Evolutionary conservation across 257 asterid genomes (phyloP).

Genomic region (Fraxinus excelsior): DNA sequence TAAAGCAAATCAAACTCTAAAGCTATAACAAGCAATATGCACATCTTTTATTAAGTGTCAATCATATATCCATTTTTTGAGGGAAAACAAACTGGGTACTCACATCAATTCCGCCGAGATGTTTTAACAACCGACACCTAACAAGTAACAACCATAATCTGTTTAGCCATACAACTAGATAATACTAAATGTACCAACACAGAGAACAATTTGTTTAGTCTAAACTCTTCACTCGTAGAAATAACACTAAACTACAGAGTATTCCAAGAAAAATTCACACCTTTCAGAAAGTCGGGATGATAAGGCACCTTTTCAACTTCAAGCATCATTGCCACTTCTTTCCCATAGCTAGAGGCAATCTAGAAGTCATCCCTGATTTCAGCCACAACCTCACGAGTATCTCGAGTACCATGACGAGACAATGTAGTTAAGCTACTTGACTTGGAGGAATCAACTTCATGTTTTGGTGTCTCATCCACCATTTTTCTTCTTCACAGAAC

Average conservation of each 20-base stretch:
- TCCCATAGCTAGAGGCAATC: constrained; percentile 78
- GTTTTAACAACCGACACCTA: too few relatives aligned
- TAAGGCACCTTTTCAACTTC: constrained; percentile 94
- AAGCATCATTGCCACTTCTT: constrained; percentile 87
- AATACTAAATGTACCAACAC: background rate
- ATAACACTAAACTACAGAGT: background rate
- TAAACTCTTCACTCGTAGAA: background rate
- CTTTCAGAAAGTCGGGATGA: constrained; percentile 75
- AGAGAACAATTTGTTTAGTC: background rate
- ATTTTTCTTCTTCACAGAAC: constrained; percentile 67
- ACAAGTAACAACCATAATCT: background rate
- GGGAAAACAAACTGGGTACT: too few relatives aligned
- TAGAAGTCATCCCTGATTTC: constrained; percentile 92
- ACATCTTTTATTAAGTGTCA: background rate
- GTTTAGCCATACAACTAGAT: constrained; percentile 7
- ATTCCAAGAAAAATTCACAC: constrained; percentile 36
- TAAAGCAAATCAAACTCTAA: background rate
- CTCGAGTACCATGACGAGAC: constrained; percentile 75
- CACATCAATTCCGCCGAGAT: too few relatives aligned
- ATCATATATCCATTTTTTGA: background rate
- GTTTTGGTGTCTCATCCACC: constrained; percentile 70
- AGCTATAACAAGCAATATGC: constrained; percentile 8
- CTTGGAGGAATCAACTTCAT: constrained; percentile 68
- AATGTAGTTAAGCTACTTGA: constrained; percentile 57
- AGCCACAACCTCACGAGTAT: constrained; percentile 80